Percentiles rank a stretch among this genome's conserved stretches.
phyloP scores from a whole-genome alignment of 2,329 filamentous ascomycete genomes.

The Paraphoma sp. region DNA sequence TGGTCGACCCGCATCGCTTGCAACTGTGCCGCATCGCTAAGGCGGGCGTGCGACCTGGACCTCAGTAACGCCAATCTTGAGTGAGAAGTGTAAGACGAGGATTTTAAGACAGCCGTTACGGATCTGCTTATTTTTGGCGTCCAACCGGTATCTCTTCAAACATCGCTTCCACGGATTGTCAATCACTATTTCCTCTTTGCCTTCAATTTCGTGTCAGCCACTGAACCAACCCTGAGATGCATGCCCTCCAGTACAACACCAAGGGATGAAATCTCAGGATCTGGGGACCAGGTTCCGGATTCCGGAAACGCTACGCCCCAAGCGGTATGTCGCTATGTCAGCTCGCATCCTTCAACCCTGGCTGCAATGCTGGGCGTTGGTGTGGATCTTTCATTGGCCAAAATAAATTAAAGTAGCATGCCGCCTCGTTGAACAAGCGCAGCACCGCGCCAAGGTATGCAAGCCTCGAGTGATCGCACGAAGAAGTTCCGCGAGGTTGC shows the following conservation, averaged over 20 bases:
- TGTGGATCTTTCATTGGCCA: background rate
- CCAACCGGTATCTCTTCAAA: too few relatives aligned
- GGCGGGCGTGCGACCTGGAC: background rate
- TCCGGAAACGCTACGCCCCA: background rate
- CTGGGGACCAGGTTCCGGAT: background rate
- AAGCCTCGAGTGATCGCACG: background rate
- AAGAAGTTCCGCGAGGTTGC: background rate
- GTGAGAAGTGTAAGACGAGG: too few relatives aligned
- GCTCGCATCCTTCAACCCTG: background rate
- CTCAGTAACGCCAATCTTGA: too few relatives aligned
- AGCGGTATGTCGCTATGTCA: conserved; percentile 1
- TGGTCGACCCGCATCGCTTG: background rate
- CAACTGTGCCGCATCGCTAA: background rate
- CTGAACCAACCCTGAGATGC: too few relatives aligned
- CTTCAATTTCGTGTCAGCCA: too few relatives aligned
- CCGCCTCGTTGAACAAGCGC: background rate
- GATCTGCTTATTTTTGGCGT: too few relatives aligned
- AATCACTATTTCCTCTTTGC: too few relatives aligned
- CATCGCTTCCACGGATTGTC: too few relatives aligned
- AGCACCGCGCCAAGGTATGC: background rate
- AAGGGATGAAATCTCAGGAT: background rate
- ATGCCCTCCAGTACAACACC: background rate
- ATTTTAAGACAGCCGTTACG: too few relatives aligned
- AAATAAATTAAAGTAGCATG: background rate
- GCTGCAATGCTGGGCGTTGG: background rate